These are phyloP conservation scores for Purshia tridentata DNA, from an alignment of 306 rosid species.

Conservation along the genomic window DNA sequence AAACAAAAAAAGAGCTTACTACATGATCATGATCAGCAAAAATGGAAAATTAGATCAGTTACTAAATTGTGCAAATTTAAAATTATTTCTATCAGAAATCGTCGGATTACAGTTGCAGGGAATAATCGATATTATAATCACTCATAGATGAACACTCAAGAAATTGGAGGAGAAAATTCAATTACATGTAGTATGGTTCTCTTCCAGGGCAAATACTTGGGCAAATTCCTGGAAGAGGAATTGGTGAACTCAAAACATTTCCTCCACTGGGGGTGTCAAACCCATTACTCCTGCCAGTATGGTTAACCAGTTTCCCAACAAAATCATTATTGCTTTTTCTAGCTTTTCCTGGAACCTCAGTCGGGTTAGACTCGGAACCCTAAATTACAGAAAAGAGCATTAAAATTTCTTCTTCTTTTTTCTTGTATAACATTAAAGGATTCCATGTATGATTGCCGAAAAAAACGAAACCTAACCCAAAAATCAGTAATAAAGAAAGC, in stretches of 20 bases:
- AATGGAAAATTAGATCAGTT: conserved; percentile 9
- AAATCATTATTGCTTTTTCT: conserved; percentile 19
- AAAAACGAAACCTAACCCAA: neutral
- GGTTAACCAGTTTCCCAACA: conserved; percentile 29
- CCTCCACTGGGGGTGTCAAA: conserved; percentile 27
- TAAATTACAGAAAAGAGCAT: conserved; percentile 25
- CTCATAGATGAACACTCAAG: neutral
- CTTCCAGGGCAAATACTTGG: conserved; percentile 32
- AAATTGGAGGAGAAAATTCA: conserved; percentile 25
- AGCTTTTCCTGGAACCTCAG: conserved; percentile 30
- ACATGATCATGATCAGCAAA: neutral
- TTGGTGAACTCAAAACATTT: conserved; percentile 48
- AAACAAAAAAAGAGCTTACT: neutral
- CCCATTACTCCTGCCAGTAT: conserved; percentile 33
- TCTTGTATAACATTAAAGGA: neutral
- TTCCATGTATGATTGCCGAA: neutral
- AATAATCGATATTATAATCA: neutral
- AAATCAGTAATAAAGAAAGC: neutral
- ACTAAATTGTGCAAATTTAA: neutral
- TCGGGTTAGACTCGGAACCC: conserved; percentile 40
- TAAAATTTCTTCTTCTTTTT: neutral
- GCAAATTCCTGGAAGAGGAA: conserved; percentile 46
- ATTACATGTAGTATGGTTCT: conserved; percentile 71
- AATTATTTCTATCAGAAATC: neutral
- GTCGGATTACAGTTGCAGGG: neutral